These are phyloP conservation scores for Caloboletus firmus DNA, from an alignment of 1,284 basidiomycete genomes.

Conservation along the genomic window DNA sequence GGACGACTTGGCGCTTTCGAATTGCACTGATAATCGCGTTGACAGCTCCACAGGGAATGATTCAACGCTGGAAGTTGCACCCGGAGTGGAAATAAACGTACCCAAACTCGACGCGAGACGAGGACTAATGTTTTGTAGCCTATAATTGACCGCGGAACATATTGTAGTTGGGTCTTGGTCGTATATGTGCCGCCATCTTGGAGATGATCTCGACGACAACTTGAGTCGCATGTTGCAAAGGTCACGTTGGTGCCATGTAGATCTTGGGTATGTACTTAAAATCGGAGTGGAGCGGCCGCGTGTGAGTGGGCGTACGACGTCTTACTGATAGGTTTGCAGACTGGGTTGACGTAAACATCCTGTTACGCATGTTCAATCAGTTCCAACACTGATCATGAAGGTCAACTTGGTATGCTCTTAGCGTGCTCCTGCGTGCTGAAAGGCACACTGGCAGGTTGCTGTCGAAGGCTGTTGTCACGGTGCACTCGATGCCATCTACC, in stretches of 20 bases:
- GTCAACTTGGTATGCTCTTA: conserved; percentile 6
- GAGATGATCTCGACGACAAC: conserved; percentile 21
- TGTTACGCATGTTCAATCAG: not conserved
- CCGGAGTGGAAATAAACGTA: conserved; percentile 4
- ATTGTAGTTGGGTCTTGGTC: conserved; percentile 32
- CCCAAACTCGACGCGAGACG: conserved; percentile 32
- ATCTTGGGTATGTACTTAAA: no score
- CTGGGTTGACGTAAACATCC: conserved; percentile 4
- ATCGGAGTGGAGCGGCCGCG: no score
- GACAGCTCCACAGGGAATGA: conserved; percentile 14
- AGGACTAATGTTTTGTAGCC: conserved; percentile 30
- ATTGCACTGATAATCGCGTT: conserved; percentile 29
- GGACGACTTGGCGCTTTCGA: conserved; percentile 32
- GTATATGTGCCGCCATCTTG: conserved; percentile 29
- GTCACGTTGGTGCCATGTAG: not conserved
- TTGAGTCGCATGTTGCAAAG: conserved; percentile 28
- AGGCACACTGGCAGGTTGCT: conserved; percentile 59
- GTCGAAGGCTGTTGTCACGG: conserved; percentile 97
- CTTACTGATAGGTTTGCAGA: no score
- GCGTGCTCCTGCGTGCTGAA: not conserved
- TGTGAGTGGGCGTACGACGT: no score
- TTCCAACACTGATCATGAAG: conserved; percentile 19
- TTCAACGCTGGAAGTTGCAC: not conserved
- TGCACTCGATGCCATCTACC: conserved; percentile 83
- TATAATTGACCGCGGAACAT: conserved; percentile 26